phyloP scores from a whole-genome alignment of 306 rosid species.

The Datisca glomerata region DNA sequence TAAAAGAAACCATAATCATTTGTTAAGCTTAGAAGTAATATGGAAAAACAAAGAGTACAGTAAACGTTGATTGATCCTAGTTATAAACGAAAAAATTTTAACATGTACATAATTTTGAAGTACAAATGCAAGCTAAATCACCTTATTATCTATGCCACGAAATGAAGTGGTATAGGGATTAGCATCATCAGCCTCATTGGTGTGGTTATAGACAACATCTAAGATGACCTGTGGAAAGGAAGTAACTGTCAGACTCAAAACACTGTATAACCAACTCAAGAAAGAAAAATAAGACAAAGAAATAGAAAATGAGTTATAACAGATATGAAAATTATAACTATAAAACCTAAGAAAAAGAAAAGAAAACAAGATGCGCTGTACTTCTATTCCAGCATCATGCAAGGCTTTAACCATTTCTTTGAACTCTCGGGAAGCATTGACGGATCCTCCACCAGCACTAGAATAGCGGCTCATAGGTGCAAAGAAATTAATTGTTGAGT shows the following conservation, averaged over 20 bases:
- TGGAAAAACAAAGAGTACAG: too few species aligned
- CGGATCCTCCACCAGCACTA: slow-evolving; percentile 90
- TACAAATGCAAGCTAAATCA: slow-evolving; percentile 11
- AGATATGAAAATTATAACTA: background rate
- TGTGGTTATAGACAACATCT: slow-evolving; percentile 97
- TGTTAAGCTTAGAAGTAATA: too few species aligned
- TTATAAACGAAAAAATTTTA: background rate
- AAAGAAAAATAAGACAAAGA: background rate
- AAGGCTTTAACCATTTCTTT: slow-evolving; percentile 92
- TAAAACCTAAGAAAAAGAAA: too few species aligned
- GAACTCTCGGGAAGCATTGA: slow-evolving; percentile 75
- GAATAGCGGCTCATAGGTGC: slow-evolving; percentile 98
- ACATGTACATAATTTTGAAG: background rate
- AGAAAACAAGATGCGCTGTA: slow-evolving; percentile 18
- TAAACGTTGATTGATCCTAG: too few species aligned
- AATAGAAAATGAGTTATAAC: background rate
- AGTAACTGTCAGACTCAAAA: too few species aligned
- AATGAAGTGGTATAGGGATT: slow-evolving; percentile 78
- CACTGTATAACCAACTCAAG: slow-evolving; percentile 7
- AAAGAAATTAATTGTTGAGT: slow-evolving; percentile 91
- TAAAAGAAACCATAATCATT: too few species aligned
- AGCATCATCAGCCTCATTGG: slow-evolving; percentile 77
- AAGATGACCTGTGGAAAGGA: slow-evolving; percentile 56
- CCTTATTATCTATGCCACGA: slow-evolving; percentile 98
- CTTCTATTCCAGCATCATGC: slow-evolving; percentile 96